phyloP scores from a whole-genome alignment of 2,329 filamentous ascomycete species.

The Cladophialophora carrionii region DNA sequence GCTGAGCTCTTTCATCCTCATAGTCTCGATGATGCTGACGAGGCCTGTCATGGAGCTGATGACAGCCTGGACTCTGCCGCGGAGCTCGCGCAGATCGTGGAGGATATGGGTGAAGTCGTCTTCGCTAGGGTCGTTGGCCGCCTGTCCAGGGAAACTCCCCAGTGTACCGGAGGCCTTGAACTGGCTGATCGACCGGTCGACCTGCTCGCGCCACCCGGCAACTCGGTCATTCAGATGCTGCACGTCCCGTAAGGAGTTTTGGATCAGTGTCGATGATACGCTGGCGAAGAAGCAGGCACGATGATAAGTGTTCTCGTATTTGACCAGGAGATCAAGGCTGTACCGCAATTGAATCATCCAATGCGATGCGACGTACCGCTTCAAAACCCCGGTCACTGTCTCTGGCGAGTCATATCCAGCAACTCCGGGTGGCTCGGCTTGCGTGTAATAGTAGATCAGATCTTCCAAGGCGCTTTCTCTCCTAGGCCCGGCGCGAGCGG shows the following conservation, averaged over 20 bases:
- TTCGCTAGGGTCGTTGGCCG: not conserved
- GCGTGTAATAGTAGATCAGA: constrained; percentile 9
- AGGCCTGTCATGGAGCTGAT: constrained; percentile 9
- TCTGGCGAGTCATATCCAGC: not conserved
- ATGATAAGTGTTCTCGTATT: constrained; percentile 13
- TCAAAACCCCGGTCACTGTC: constrained; percentile 3
- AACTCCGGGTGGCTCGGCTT: not conserved
- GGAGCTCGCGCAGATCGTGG: constrained; percentile 9
- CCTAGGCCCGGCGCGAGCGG: not conserved
- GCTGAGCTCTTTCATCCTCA: constrained; percentile 9
- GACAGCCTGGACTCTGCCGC: constrained; percentile 1
- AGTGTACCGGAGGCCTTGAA: constrained; percentile 4
- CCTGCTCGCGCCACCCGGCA: constrained; percentile 12
- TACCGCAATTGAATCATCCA: constrained; percentile 9
- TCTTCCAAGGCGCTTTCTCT: constrained; percentile 8
- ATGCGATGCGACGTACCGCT: constrained; percentile 5
- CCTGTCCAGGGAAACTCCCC: constrained; percentile 7
- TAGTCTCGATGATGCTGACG: constrained; percentile 13
- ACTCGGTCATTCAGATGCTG: constrained; percentile 8
- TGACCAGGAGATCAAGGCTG: constrained; percentile 9
- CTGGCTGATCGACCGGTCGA: constrained; percentile 2
- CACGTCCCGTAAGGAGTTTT: constrained; percentile 10
- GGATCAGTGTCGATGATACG: constrained; percentile 9
- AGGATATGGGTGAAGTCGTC: constrained; percentile 11
- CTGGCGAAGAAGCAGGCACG: constrained; percentile 10